A percentile compares a stretch with the other conserved stretches of the same genome.
These are phyloP conservation scores for Delphinella strobiligena DNA, from an alignment of 2,329 filamentous ascomycete genomes.

Conservation along the genomic window DNA sequence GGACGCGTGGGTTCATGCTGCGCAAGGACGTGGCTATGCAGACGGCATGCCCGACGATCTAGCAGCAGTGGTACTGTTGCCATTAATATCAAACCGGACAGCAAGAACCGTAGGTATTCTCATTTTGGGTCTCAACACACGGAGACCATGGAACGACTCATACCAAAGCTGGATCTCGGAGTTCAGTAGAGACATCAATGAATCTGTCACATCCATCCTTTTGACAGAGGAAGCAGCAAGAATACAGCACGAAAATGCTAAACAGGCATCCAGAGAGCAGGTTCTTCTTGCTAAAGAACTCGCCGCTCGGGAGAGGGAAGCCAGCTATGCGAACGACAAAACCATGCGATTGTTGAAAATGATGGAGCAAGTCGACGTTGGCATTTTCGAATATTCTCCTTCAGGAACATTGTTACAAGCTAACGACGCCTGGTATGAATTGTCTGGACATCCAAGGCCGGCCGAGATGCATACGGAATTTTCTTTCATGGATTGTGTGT, in stretches of 20 bases:
- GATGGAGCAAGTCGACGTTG: conserved; percentile 7
- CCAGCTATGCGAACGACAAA: conserved; percentile 4
- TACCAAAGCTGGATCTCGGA: conserved; percentile 7
- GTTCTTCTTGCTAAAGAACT: conserved; percentile 2
- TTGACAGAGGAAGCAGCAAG: not conserved
- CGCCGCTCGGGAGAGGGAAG: conserved; percentile 5
- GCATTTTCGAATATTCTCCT: conserved; percentile 9
- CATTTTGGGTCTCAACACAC: conserved; percentile 4
- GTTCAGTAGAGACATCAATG: conserved; percentile 5
- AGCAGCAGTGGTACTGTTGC: conserved; percentile 4
- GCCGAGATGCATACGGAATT: not conserved
- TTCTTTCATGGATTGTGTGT: not conserved
- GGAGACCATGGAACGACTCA: conserved; percentile 6
- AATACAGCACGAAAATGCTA: conserved; percentile 2
- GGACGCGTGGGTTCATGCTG: not conserved
- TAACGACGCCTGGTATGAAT: conserved; percentile 3
- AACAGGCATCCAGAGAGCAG: conserved; percentile 3
- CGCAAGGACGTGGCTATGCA: not conserved
- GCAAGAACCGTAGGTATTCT: conserved; percentile 7
- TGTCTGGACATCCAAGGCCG: not conserved
- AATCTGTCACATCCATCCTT: conserved; percentile 4
- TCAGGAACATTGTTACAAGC: conserved; percentile 7
- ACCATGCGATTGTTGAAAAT: conserved; percentile 6
- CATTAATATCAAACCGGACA: conserved; percentile 4
- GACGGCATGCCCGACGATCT: conserved; percentile 1